Evolutionary conservation across 1,284 basidiomycete genomes (phyloP).

Genomic region (Trichosporon sp.): DNA sequence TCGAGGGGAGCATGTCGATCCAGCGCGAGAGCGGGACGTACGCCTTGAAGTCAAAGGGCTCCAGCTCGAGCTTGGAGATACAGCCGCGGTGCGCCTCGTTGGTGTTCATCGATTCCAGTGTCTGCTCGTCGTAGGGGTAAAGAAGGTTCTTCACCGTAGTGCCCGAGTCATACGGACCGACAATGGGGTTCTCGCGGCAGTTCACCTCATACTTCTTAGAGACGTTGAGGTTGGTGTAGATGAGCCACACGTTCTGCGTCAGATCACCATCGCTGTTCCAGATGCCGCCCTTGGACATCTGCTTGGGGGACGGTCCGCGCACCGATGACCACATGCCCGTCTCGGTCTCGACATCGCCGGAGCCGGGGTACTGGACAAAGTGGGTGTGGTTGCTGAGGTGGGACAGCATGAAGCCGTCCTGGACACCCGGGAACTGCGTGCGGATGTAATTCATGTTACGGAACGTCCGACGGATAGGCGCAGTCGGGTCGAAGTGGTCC

Average conservation of each 20-base stretch:
- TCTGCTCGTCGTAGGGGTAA: slow-evolving; percentile 72
- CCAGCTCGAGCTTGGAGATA: slow-evolving; percentile 59
- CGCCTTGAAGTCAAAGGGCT: slow-evolving; percentile 71
- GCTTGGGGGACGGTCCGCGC: slow-evolving; percentile 55
- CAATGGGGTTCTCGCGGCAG: slow-evolving; percentile 63
- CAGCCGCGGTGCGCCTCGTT: slow-evolving; percentile 67
- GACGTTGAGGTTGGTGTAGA: slow-evolving; percentile 76
- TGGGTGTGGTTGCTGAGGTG: slow-evolving; percentile 77
- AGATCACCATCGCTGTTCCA: slow-evolving; percentile 48
- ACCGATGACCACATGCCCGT: slow-evolving; percentile 78
- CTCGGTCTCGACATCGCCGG: slow-evolving; percentile 69
- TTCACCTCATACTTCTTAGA: slow-evolving; percentile 61
- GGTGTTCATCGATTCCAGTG: slow-evolving; percentile 58
- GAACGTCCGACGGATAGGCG: slow-evolving; percentile 65
- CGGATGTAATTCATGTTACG: slow-evolving; percentile 68
- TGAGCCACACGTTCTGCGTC: slow-evolving; percentile 64
- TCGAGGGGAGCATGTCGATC: slow-evolving; percentile 61
- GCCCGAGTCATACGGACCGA: slow-evolving; percentile 63
- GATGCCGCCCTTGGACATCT: slow-evolving; percentile 53
- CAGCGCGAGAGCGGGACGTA: slow-evolving; percentile 65
- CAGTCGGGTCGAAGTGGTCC: slow-evolving; percentile 89
- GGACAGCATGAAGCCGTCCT: slow-evolving; percentile 75
- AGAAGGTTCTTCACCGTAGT: slow-evolving; percentile 66
- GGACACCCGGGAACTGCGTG: slow-evolving; percentile 61
- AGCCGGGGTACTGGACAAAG: slow-evolving; percentile 69